These are phyloP conservation scores for Handroanthus guayacan DNA, from an alignment of 257 asterid genomes.

Conservation along the genomic window DNA sequence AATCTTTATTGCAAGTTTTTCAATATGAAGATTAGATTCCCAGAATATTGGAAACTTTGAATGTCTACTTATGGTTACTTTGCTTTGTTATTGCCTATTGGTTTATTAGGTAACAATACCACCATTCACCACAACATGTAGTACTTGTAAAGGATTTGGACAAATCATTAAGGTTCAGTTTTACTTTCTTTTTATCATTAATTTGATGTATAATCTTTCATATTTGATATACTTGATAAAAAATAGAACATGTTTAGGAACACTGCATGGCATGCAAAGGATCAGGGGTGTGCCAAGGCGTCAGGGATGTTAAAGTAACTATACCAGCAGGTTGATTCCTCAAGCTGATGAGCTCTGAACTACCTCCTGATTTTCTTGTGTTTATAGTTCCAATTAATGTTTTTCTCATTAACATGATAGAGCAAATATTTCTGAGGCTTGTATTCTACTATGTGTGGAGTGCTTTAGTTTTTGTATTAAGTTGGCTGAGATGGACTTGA, in stretches of 20 bases:
- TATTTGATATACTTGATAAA: slow-evolving; percentile 28
- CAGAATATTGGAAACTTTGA: slow-evolving; percentile 3
- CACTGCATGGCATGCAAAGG: slow-evolving; percentile 75
- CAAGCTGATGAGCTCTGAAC: slow-evolving; percentile 26
- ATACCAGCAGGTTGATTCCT: slow-evolving; percentile 80
- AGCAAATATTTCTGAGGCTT: slow-evolving; percentile 22
- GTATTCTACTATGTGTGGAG: slow-evolving; percentile 9
- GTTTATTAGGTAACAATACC: slow-evolving; percentile 72
- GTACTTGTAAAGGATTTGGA: slow-evolving; percentile 81
- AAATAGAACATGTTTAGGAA: slow-evolving; percentile 50
- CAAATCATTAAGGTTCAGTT: slow-evolving; percentile 67
- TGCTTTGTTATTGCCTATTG: slow-evolving; percentile 23
- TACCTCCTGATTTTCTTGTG: background rate
- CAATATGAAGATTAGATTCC: background rate
- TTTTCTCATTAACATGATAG: background rate
- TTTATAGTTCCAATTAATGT: slow-evolving; percentile 22
- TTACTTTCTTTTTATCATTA: slow-evolving; percentile 16
- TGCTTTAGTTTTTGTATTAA: slow-evolving; percentile 15
- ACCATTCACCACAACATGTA: slow-evolving; percentile 80
- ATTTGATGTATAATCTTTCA: background rate
- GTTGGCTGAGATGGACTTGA: slow-evolving; percentile 3
- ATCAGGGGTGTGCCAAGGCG: slow-evolving; percentile 76
- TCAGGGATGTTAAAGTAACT: slow-evolving; percentile 75
- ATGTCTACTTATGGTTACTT: slow-evolving; percentile 29
- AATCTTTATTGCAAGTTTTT: slow-evolving; percentile 8